Evolutionary conservation across 2,329 filamentous ascomycete genomes (phyloP).

Genomic region (Hymenoscyphus fraxineus): DNA sequence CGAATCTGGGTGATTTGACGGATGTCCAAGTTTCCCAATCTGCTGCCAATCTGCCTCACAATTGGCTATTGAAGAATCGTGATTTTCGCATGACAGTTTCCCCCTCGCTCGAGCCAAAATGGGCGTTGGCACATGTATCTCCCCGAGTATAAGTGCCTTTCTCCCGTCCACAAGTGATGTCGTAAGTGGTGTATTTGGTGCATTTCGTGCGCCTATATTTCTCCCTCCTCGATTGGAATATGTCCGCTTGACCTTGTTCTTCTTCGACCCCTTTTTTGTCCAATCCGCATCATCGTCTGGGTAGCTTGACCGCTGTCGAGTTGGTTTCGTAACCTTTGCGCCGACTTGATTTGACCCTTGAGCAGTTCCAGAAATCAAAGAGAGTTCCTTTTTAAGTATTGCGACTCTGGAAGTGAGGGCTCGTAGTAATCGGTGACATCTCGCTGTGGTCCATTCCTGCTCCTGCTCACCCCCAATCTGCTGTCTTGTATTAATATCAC

Average conservation of each 20-base stretch:
- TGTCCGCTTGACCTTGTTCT: constrained; percentile 28
- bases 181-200: constrained; percentile 9
- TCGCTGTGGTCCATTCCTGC: constrained; percentile 40
- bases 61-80: background rate
- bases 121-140: constrained; percentile 33
- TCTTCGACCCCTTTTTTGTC: constrained; percentile 20
- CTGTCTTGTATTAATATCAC: constrained; percentile 22
- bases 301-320: background rate
- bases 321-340: background rate
- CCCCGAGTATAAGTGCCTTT: constrained; percentile 26
- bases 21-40: constrained; percentile 10
- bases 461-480: constrained; percentile 19
- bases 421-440: constrained; percentile 43
- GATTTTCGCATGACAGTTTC: constrained; percentile 4
- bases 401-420: constrained; percentile 42
- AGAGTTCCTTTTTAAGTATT: constrained; percentile 38
- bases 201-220: constrained; percentile 4
- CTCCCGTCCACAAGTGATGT: constrained; percentile 8
- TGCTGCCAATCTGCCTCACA: background rate
- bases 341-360: background rate
- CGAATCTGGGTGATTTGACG: constrained; percentile 13
- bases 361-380: constrained; percentile 15
- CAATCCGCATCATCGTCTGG: constrained; percentile 24
- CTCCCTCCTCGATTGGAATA: constrained; percentile 27
- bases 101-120: constrained; percentile 31